Evolutionary conservation across 2,329 filamentous ascomycete genomes (phyloP), one percentile per base, ranked within the genome.

Genomic region (Curvularia verruculosa): DNA sequence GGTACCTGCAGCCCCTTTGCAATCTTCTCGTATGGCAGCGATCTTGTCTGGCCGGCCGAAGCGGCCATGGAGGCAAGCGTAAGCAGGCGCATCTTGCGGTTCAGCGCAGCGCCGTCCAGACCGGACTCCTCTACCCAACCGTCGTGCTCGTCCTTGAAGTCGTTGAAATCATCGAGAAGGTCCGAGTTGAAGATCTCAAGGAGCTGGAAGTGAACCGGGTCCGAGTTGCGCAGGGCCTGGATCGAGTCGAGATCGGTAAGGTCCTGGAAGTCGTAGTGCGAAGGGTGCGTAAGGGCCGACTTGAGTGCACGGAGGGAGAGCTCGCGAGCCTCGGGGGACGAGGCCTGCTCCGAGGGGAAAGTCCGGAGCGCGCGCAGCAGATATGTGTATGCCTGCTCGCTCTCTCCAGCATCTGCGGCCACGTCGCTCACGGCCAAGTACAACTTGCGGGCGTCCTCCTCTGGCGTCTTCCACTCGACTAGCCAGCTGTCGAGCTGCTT

Each of bases 171-270:
- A 75, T 98, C 93, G 52, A 97, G 87, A 68, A 93, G 90, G 78
- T 98, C 93, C 72, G 95, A 90, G 67, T 91, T 90, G 80, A 98
- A 97, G 73, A 98, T 91, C 72, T 97, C 93, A 54, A 99, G 89
- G 36, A 99, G 86, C 79, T 98, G 92, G 70, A 91, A 93, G 80
- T 94, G 91, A 64, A 90, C 84, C 59, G 90, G 86, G 74, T 97
- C 90, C 49, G 90, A 91, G 72, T 94, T 89, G 75, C 88, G 87
- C 48, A 99, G 88, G 15, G 91, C 90, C 80, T 97, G 92, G 62
- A 99, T 87, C 65, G 89, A 89, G 73, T 90, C 87, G 62, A 89
- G 85, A 37, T 84, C 82, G 49, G 87, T 89, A 67, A 91, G 79
- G 67, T 90, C 87, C 66, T 89, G 86, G 80, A 91, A 91, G 78